Percentiles rank a stretch among this genome's conserved stretches.
Conservation (phyloP, 2,329 filamentous ascomycete species). For the Beauveria sp. region DNA sequence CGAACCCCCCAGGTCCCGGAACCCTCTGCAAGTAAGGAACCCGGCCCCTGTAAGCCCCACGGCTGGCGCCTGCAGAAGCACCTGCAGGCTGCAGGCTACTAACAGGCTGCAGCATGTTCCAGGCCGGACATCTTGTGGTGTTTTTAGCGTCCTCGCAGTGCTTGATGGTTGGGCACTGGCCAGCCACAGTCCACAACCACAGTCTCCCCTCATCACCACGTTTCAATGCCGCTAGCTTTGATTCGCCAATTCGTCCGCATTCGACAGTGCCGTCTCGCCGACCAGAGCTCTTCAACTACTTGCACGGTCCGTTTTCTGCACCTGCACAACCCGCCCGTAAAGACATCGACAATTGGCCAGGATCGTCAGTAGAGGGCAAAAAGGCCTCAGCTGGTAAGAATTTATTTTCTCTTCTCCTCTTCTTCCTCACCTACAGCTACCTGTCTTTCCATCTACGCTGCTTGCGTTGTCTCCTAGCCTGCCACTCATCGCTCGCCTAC, state of each 20-base stretch:
- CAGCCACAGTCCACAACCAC: background rate
- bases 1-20: background rate
- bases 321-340: background rate
- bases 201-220: slow-evolving; percentile 15
- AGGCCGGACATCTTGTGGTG: background rate
- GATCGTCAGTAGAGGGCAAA: background rate
- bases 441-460: background rate
- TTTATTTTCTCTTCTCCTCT: background rate
- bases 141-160: background rate
- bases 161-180: too few species aligned
- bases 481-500: background rate
- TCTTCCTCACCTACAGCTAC: background rate
- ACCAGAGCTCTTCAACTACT: background rate
- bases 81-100: background rate
- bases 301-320: background rate
- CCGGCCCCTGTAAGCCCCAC: background rate
- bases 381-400: background rate
- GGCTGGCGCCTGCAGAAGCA: background rate
- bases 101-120: background rate
- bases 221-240: slow-evolving; percentile 15
- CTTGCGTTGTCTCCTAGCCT: background rate
- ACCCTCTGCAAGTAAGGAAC: too few species aligned
- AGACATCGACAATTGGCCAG: background rate
- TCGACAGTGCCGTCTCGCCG: background rate
- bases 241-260: slow-evolving; percentile 19